phyloP scores from a whole-genome alignment of 2,329 filamentous ascomycete genomes.

The Pyrenochaeta sp. region DNA sequence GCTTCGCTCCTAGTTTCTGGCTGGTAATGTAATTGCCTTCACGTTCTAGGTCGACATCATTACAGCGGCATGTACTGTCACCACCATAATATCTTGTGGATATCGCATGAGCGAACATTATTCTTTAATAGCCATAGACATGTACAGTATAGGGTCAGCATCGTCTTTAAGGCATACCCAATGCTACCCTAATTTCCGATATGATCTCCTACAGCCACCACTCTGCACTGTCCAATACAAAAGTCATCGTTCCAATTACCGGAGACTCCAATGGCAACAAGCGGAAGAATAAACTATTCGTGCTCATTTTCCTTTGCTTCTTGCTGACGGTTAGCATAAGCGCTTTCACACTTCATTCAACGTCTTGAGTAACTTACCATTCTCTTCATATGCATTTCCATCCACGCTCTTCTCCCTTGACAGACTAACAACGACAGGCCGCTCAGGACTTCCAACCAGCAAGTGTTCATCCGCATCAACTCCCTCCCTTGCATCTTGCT shows the following conservation, averaged over 20 bases:
- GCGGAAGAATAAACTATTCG: not conserved
- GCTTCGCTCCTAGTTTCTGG: no score
- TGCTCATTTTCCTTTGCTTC: not conserved
- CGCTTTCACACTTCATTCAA: not conserved
- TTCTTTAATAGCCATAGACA: not conserved
- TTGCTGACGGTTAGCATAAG: not conserved
- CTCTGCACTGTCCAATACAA: not conserved
- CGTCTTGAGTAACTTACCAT: not conserved
- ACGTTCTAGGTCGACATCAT: no score
- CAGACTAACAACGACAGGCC: slow-evolving; percentile 1
- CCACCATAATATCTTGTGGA: no score
- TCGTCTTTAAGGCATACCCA: not conserved
- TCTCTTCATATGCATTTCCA: not conserved
- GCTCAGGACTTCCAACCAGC: not conserved
- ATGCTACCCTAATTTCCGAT: not conserved
- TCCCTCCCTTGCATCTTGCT: not conserved
- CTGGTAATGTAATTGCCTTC: no score
- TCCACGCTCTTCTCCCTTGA: not conserved
- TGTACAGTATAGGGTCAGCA: not conserved
- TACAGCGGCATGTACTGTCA: no score
- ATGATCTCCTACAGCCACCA: not conserved
- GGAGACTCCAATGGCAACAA: not conserved
- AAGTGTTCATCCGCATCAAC: not conserved
- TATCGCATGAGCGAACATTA: no score
- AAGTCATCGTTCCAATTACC: not conserved